phyloP scores from a whole-genome alignment of 768 basidiomycete species.

The Kwoniella sp. region DNA sequence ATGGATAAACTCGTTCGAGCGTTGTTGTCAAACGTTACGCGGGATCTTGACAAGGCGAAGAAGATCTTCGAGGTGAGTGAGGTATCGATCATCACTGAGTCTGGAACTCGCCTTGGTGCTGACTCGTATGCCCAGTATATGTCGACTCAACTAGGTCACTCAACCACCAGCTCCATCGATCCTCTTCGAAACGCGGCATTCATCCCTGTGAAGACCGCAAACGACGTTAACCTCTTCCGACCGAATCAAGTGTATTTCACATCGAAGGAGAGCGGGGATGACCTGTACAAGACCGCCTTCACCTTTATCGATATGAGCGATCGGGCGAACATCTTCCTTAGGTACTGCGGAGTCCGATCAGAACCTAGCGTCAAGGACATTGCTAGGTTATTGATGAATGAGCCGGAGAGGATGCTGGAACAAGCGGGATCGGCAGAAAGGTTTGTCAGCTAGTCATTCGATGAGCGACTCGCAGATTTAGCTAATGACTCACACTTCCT shows the following conservation, averaged over 20 bases:
- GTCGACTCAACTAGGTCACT: constrained; percentile 38
- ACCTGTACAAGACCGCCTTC: constrained; percentile 79
- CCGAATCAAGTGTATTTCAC: constrained; percentile 53
- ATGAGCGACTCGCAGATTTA: constrained; percentile 67
- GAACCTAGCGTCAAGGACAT: constrained; percentile 78
- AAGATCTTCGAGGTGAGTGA: constrained; percentile 70
- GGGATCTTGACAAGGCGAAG: constrained; percentile 62
- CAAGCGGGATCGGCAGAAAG: constrained; percentile 49
- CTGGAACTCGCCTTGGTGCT: constrained; percentile 1
- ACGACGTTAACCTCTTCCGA: constrained; percentile 27
- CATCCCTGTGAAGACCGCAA: constrained; percentile 62
- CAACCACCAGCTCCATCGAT: constrained; percentile 59
- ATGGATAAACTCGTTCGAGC: constrained; percentile 65
- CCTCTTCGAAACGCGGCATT: constrained; percentile 66
- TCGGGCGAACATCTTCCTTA: constrained; percentile 78
- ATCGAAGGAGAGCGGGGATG: constrained; percentile 53
- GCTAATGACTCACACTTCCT: constrained; percentile 56
- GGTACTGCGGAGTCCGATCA: constrained; percentile 80
- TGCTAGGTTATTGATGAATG: constrained; percentile 34
- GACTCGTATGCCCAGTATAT: constrained; percentile 32
- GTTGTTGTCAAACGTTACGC: constrained; percentile 66
- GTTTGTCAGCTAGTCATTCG: constrained; percentile 57
- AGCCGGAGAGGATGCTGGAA: constrained; percentile 40
- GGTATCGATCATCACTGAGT: too few species aligned
- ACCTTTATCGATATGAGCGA: constrained; percentile 85